Conservation (phyloP, 1,284 basidiomycete species). For the Ustilago shanxiensis region DNA sequence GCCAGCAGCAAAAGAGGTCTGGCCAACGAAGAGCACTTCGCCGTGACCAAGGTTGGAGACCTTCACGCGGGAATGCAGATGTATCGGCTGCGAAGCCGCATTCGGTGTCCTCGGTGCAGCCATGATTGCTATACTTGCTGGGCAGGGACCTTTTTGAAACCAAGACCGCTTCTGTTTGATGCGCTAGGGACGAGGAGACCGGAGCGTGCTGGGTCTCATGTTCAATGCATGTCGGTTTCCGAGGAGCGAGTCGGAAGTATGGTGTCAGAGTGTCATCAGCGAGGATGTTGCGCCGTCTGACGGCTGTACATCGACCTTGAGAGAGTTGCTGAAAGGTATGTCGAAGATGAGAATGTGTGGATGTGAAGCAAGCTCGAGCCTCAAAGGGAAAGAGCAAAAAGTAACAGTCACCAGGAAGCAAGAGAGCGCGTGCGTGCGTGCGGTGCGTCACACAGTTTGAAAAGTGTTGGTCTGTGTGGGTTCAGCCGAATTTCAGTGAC, state of each 20-base stretch:
- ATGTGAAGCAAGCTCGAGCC: neutral
- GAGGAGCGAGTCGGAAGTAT: neutral
- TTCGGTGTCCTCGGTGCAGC: constrained; percentile 15
- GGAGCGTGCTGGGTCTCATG: neutral
- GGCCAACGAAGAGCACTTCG: constrained; percentile 85
- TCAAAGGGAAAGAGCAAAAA: neutral
- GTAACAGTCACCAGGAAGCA: constrained; percentile 3
- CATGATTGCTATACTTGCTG: constrained; percentile 8
- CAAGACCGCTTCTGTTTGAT: neutral
- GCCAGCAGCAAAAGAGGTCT: constrained; percentile 84
- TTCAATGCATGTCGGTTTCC: neutral
- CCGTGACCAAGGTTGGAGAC: constrained; percentile 77
- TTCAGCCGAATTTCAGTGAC: neutral
- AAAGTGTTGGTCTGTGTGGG: constrained; percentile 38
- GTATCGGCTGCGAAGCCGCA: constrained; percentile 48
- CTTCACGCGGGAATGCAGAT: constrained; percentile 58
- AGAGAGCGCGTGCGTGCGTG: constrained; percentile 6
- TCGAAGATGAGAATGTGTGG: neutral
- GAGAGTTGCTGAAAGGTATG: neutral
- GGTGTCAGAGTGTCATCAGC: neutral
- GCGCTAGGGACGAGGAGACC: neutral
- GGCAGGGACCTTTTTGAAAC: neutral
- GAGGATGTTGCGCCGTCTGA: neutral
- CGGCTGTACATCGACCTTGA: neutral
- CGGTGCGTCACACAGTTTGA: too few species aligned